phyloP scores from a whole-genome alignment of 192 early-diverging fungal species.

The Linnemannia elongata region DNA sequence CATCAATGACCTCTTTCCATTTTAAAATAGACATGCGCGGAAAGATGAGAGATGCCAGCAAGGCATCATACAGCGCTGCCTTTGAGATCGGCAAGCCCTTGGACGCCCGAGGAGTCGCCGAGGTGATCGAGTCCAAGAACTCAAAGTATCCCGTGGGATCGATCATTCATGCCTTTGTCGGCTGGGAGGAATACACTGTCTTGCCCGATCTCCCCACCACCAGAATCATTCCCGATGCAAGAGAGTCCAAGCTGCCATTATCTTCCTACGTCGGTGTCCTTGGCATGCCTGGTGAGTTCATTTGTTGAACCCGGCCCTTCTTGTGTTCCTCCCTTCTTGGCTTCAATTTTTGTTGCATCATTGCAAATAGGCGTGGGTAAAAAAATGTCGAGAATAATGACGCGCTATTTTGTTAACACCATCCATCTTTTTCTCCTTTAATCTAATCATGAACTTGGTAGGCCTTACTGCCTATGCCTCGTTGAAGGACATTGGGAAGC shows the following conservation, averaged over 20 bases:
- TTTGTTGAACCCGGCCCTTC: background rate
- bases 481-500: constrained; percentile 76
- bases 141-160: constrained; percentile 74
- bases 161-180: constrained; percentile 68
- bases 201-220: constrained; percentile 53
- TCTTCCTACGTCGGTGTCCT: constrained; percentile 77
- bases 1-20: background rate
- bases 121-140: constrained; percentile 79
- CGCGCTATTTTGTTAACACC: background rate
- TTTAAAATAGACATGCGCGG: constrained; percentile 69
- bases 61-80: constrained; percentile 31
- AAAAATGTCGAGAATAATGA: background rate
- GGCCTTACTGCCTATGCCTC: constrained; percentile 37
- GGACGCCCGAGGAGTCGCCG: constrained; percentile 71
- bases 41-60: constrained; percentile 69
- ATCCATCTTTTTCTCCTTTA: background rate
- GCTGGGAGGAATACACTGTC: constrained; percentile 74
- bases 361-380: background rate
- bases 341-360: background rate
- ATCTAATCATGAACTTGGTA: background rate
- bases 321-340: too few relatives aligned
- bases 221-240: constrained; percentile 60
- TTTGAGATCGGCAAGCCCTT: constrained; percentile 75
- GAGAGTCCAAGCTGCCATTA: constrained; percentile 62
- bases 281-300: constrained; percentile 40